Conservation (phyloP, 768 basidiomycete genomes). For the Trametes cingulata region DNA sequence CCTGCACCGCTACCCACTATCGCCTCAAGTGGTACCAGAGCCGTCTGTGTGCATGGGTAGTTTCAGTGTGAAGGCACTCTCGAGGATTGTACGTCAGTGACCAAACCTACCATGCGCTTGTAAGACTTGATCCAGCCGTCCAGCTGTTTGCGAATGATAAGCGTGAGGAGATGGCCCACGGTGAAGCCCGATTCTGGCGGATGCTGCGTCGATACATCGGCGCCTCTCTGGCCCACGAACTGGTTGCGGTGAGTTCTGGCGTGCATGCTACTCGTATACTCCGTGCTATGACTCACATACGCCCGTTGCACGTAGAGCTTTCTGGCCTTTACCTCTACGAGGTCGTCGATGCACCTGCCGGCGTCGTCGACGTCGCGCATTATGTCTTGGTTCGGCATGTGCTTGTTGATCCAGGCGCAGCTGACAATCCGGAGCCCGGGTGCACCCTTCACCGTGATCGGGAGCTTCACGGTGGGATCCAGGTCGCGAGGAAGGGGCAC, state of each 20-base stretch:
- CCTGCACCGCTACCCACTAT: background rate
- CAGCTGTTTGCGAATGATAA: background rate
- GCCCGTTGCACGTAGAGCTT: background rate
- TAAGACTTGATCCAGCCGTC: conserved; percentile 4
- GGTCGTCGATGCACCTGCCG: background rate
- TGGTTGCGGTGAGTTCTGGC: background rate
- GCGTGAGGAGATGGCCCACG: background rate
- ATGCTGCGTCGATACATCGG: background rate
- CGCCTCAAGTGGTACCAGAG: background rate
- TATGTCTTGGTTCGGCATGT: background rate
- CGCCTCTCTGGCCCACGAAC: background rate
- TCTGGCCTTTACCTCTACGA: background rate
- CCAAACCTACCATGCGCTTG: background rate
- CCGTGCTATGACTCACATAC: background rate
- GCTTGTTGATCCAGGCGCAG: background rate
- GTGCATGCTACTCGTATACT: no score
- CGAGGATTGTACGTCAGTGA: no score
- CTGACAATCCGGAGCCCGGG: background rate
- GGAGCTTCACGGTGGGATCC: background rate
- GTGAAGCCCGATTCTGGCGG: background rate
- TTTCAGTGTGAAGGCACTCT: background rate
- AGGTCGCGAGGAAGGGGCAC: background rate
- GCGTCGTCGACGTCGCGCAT: background rate
- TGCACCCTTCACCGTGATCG: background rate
- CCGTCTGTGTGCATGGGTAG: background rate